Base-by-base conservation (phyloP, 1,284 basidiomycete genomes). In the Xanthoconium separans region DNA sequence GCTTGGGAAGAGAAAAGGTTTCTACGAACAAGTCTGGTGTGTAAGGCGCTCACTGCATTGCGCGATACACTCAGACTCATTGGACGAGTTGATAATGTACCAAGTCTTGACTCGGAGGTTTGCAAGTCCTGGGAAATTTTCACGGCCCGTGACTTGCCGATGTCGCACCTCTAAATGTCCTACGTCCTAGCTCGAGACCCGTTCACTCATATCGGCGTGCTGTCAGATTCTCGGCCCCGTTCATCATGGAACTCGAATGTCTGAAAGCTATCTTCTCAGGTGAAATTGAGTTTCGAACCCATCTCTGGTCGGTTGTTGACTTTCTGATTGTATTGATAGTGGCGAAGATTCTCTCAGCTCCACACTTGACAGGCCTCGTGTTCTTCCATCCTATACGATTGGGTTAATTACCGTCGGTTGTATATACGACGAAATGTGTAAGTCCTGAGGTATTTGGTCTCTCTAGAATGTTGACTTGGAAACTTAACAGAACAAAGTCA, bases 21-120 rank as follows among this genome's bases (percentile, higher is more conserved):
- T 16, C 68, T 47, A 49, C 50, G 45, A 41, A 46, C 8, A 41
- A 56, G 12, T 53, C 55, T 53, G 40, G 54, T 36, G 4, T 44
- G 48, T 43, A 52, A 43, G 48, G 50, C 41, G 54, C 47, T 54
- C 29, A 54, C 6, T 46, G 50, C 58, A 55, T 58, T 61, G 60
- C 58, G 55, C 44, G 49, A 60, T 40, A 55, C 59, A 45, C 29
- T 48, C 58, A 49, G 42, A 40, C 61, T 57, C 63, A 67, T 64
- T 27, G 45, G 31, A n/a, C 22, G 18, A 31, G 18, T 34, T 34
- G 34, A n/a, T n/a, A n/a, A n/a, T n/a, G n/a, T n/a, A n/a, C n/a
- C n/a, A n/a, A n/a, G n/a, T n/a, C n/a, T n/a, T n/a, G n/a, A n/a
- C n/a, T n/a, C n/a, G n/a, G n/a, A n/a, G n/a, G n/a, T n/a, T 16